phyloP scores from a whole-genome alignment of 768 basidiomycete species.

The Rickenella mellea region DNA sequence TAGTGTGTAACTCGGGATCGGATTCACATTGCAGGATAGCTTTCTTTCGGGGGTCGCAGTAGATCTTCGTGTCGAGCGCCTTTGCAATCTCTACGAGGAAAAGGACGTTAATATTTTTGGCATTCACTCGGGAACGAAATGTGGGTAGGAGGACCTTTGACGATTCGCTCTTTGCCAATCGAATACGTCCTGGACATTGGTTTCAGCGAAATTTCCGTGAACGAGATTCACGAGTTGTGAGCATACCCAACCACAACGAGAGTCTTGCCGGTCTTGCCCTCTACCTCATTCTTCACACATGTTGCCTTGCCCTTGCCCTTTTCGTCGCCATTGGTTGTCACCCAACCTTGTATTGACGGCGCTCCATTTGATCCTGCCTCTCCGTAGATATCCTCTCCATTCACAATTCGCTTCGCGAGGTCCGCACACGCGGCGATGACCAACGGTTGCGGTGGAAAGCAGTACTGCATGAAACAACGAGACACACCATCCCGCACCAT shows the following conservation, averaged over 20 bases:
- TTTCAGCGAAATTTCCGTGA: not conserved
- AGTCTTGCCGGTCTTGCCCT: slow-evolving; percentile 21
- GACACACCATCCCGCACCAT: not conserved
- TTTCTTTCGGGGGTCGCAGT: slow-evolving; percentile 79
- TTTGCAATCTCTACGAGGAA: slow-evolving; percentile 63
- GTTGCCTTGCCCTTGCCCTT: slow-evolving; percentile 13
- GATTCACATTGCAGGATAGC: slow-evolving; percentile 76
- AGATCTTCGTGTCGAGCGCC: slow-evolving; percentile 73
- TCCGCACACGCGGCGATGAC: slow-evolving; percentile 91
- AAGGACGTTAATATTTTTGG: slow-evolving; percentile 2
- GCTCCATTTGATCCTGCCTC: slow-evolving; percentile 14
- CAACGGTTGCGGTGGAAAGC: slow-evolving; percentile 90
- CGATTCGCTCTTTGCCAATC: slow-evolving; percentile 95
- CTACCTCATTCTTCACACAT: slow-evolving; percentile 8
- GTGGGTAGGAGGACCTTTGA: slow-evolving; percentile 61
- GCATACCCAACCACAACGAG: slow-evolving; percentile 69
- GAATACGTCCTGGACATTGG: slow-evolving; percentile 68
- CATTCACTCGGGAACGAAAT: not conserved
- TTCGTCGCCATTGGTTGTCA: not conserved
- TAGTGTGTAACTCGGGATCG: slow-evolving; percentile 69
- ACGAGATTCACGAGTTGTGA: not conserved
- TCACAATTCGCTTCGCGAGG: slow-evolving; percentile 51
- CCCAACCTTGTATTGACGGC: slow-evolving; percentile 3
- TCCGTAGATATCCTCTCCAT: slow-evolving; percentile 25
- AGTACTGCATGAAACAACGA: slow-evolving; percentile 45